A percentile compares a stretch with the other conserved stretches of the same genome.
Conservation (phyloP, 2,329 filamentous ascomycete species). For the Truncatella angustata region DNA sequence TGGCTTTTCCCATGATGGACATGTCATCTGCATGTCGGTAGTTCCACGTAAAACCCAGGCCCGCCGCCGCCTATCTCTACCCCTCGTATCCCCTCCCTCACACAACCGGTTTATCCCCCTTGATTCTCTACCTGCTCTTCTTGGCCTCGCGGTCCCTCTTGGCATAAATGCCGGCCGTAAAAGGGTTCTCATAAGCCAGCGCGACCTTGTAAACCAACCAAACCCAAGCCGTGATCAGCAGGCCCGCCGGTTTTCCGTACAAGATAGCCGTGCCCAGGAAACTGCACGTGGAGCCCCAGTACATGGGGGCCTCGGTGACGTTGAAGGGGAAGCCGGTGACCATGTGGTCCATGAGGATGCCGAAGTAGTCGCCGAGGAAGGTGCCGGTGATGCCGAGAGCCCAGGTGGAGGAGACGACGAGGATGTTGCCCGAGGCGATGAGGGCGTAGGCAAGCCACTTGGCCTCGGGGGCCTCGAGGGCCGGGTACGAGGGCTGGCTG, state of each 20-base stretch:
- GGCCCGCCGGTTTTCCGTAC: constrained; percentile 82
- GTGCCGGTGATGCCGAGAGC: constrained; percentile 91
- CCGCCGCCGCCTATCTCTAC: no score
- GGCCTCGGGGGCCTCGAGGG: constrained; percentile 59
- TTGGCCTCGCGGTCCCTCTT: constrained; percentile 65
- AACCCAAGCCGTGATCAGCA: constrained; percentile 74
- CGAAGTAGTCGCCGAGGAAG: constrained; percentile 97
- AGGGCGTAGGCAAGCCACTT: constrained; percentile 69
- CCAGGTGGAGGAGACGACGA: constrained; percentile 89
- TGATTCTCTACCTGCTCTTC: constrained; percentile 45
- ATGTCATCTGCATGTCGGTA: no score
- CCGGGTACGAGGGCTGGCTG: constrained; percentile 71
- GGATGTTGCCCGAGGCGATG: constrained; percentile 72
- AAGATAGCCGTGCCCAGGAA: constrained; percentile 86
- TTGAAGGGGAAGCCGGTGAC: constrained; percentile 97
- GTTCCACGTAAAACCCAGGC: no score
- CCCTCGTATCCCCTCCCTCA: no score
- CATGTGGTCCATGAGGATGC: constrained; percentile 92
- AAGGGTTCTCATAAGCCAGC: constrained; percentile 86
- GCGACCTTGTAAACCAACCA: constrained; percentile 77
- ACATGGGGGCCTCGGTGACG: constrained; percentile 89
- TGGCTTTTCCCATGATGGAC: no score
- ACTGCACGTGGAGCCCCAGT: constrained; percentile 88
- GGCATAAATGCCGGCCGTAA: constrained; percentile 88
- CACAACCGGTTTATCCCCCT: neutral